Base-by-base conservation (phyloP, 2,329 filamentous ascomycete genomes). In the Coleophoma crateriformis region DNA sequence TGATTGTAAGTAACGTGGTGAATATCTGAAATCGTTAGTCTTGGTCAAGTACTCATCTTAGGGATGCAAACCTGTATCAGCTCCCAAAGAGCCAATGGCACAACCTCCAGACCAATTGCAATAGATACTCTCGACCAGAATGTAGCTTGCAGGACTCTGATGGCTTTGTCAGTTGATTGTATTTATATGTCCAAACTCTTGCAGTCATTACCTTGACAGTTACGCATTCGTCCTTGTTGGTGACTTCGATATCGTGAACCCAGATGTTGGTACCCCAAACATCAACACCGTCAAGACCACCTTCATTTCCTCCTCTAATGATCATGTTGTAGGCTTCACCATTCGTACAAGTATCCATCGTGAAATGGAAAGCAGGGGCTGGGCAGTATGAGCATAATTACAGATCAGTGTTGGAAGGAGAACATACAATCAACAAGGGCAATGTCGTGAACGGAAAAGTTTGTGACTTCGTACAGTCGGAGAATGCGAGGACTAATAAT, bases 161-260 rank as follows among this genome's bases (percentile, higher is more conserved):
- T 15, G 1, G 13, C 19, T 22, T 12, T 15, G 22, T 41, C 22
- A 41, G 39, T 20, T 10, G 14, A 15, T 10, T 20, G 11, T 11
- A 6, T 41, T 41, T 12, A 8, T 6, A 8, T 10, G n/a, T 14
- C 10, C 2, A 22, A 1, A 20, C n/a, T 17, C 22, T 19, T 19
- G 14, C 22, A 7, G 6, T 17, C 17, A 41, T 41, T 44, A 44
- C 41, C 41, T 78, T 81, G 52, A 80, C 74, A 2, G 77, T 80
- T 0, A 81, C 76, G 58, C 77, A 81, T 59, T 82, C 79, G 58
- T 82, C 77, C 63, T 79, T 81, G 71, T 82, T 83, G 20, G 79
- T 80, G 6, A 82, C 78, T 67, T 76, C 75, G 40, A 82, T 68
- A 59, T 83, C 79, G 58, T 82, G 78, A 48, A 81, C 67, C 73